Percentiles rank a stretch among this genome's conserved stretches.
Conservation (phyloP, 805 yeast species). For the Starmera dryadoides region DNA sequence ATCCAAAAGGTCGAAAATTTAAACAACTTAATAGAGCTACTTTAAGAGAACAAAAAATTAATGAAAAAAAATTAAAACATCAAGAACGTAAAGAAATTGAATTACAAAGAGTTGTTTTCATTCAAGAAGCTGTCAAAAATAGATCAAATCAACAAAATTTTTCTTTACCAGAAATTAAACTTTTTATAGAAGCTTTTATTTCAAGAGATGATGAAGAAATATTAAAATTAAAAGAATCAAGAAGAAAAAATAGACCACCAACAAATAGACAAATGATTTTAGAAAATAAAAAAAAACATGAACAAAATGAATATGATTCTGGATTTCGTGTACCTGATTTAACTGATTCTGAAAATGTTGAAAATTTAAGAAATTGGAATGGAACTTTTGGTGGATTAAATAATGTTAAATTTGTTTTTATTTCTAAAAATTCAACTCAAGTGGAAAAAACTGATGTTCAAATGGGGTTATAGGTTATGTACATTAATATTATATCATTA, state of each 20-base stretch:
- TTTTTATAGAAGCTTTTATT: conserved; percentile 54
- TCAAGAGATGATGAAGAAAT: conserved; percentile 73
- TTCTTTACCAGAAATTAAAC: conserved; percentile 49
- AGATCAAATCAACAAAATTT: conserved; percentile 36
- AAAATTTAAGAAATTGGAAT: conserved; percentile 64
- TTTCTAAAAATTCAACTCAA: conserved; percentile 12
- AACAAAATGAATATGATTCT: conserved; percentile 50
- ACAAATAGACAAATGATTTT: conserved; percentile 60
- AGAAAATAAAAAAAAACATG: conserved; percentile 55
- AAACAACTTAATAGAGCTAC: conserved; percentile 83
- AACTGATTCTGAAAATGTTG: conserved; percentile 50
- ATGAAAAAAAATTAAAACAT: conserved; percentile 48
- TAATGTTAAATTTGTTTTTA: conserved; percentile 34
- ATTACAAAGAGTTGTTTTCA: conserved; percentile 46
- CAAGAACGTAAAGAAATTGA: conserved; percentile 55
- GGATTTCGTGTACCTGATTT: conserved; percentile 77
- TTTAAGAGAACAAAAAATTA: conserved; percentile 68
- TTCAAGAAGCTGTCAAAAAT: conserved; percentile 49
- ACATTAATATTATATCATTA: not conserved
- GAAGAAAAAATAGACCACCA: conserved; percentile 88
- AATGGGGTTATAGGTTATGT: not conserved
- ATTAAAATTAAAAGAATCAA: conserved; percentile 44
- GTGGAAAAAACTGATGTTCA: not conserved
- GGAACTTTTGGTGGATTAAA: conserved; percentile 76
- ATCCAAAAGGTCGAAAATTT: conserved; percentile 86